Evolutionary conservation across 495 filamentous ascomycete genomes (phyloP).

Genomic region (Aspergillus carlsbadensis): DNA sequence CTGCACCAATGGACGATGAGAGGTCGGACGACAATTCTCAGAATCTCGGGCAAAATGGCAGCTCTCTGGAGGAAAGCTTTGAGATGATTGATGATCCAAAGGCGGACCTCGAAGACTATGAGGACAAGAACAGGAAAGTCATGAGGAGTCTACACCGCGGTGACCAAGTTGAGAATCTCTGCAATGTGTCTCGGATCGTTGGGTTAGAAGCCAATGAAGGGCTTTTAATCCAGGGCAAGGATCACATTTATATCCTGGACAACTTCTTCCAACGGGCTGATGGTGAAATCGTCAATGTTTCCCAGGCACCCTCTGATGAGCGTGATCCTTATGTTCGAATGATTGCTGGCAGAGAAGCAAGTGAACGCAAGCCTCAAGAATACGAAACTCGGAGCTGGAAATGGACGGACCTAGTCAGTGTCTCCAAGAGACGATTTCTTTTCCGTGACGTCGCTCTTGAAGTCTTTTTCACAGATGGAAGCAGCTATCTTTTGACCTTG

Average conservation of each 20-base stretch:
- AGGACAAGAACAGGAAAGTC: conserved; percentile 97
- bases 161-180: conserved; percentile 89
- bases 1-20: conserved; percentile 30
- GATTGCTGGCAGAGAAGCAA: conserved; percentile 75
- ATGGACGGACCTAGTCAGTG: conserved; percentile 90
- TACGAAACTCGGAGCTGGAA: conserved; percentile 88
- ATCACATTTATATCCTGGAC: conserved; percentile 89
- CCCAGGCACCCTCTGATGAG: conserved; percentile 89
- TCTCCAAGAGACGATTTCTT: conserved; percentile 93
- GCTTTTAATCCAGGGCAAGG: conserved; percentile 88
- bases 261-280: conserved; percentile 91
- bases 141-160: conserved; percentile 91
- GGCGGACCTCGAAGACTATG: conserved; percentile 81
- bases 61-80: conserved; percentile 76
- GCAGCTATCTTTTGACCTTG: conserved; percentile 88
- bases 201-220: conserved; percentile 92
- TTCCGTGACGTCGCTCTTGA: conserved; percentile 95
- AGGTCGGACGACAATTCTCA: conserved; percentile 24
- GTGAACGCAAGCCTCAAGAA: conserved; percentile 59
- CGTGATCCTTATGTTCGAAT: conserved; percentile 93
- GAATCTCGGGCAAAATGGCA: conserved; percentile 42
- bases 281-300: conserved; percentile 93
- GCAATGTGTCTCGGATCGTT: conserved; percentile 91
- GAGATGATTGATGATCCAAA: conserved; percentile 88
- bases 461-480: conserved; percentile 93